These are phyloP conservation scores for Penicillium brevicompactum DNA, from an alignment of 2,329 filamentous ascomycete genomes.

Conservation along the genomic window DNA sequence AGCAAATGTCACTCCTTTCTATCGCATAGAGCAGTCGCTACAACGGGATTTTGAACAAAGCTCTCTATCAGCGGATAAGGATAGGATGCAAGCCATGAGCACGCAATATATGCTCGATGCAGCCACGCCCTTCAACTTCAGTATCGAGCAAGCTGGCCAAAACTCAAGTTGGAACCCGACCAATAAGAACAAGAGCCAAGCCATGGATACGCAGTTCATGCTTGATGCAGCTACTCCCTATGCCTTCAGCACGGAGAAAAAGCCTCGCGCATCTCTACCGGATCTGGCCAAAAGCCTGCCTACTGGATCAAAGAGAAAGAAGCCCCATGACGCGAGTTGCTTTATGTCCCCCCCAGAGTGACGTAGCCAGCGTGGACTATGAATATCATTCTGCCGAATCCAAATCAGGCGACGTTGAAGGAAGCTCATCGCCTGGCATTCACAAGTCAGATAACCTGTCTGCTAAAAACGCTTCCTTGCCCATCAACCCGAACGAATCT, in stretches of 20 bases:
- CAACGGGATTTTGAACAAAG: constrained; percentile 1
- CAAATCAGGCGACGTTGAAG: constrained; percentile 1
- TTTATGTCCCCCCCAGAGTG: neutral
- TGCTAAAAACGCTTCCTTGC: constrained; percentile 21
- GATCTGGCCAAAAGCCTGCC: constrained; percentile 3
- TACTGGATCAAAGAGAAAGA: neutral
- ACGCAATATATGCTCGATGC: constrained; percentile 46
- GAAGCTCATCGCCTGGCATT: neutral
- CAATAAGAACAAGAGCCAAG: constrained; percentile 22
- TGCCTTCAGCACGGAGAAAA: constrained; percentile 36
- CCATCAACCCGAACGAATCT: constrained; percentile 37
- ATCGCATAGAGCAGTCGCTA: constrained; percentile 21
- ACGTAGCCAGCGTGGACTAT: constrained; percentile 1
- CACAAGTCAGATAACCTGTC: constrained; percentile 5
- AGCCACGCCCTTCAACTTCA: constrained; percentile 43
- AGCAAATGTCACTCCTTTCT: constrained; percentile 36
- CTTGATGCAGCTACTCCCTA: constrained; percentile 45
- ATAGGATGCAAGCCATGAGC: constrained; percentile 33
- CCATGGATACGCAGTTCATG: constrained; percentile 44
- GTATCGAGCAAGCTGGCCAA: constrained; percentile 19
- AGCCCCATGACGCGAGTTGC: neutral
- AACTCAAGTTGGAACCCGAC: constrained; percentile 6
- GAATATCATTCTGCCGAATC: constrained; percentile 11
- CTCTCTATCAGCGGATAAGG: constrained; percentile 9
- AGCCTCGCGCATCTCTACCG: constrained; percentile 12